Base-by-base conservation (phyloP, 306 rosid species). In the Quercus gilva region DNA sequence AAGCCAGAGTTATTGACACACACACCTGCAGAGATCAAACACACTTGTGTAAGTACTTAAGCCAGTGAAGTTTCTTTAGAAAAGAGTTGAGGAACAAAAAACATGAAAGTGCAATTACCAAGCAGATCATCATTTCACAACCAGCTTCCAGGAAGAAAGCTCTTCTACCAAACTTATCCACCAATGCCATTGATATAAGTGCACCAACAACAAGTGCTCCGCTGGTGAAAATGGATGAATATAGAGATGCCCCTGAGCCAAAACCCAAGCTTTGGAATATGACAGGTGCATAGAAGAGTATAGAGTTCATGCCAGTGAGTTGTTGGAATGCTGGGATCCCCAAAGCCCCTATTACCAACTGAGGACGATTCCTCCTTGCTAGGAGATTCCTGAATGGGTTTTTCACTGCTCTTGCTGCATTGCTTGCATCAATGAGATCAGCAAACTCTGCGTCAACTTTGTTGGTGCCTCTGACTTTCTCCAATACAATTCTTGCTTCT, bases 271-370 rank as follows among this genome's bases (percentile, higher is more conserved):
- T 96, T 85, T 96, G 98, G 52, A 96, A 96, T 45, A 96, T 91
- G 77, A 96, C 99, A 1, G 99, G 99, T 5, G 99, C 99, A 69
- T 96, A 96, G 86, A 96, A 93, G 80, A 96, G 97, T 57, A 96
- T 96, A 17, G 99, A 96, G 88, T 90, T 93, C 84, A 90, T 96
- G 71, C 99, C 99, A 0, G 99, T 96, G 75, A 96, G 89, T 73
- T 96, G 99, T 76, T 96, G 99, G 81, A 96, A 96, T 49, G 97
- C 98, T 6, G 97, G 98, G 73, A 96, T 93, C 49, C 93, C 98
- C 85, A 96, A 78, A 43, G 98, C 97, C 5, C 99, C 99, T 5
- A 96, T 89, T n/a, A 96, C 20, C n/a, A 96, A 80, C 49, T 96
- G 98, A 2, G 99, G 97, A 26, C 97, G 95, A 77, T 96, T 91